Evolutionary conservation across 805 yeast genomes (phyloP).

Genomic region (Yarrowia alimentaria): DNA sequence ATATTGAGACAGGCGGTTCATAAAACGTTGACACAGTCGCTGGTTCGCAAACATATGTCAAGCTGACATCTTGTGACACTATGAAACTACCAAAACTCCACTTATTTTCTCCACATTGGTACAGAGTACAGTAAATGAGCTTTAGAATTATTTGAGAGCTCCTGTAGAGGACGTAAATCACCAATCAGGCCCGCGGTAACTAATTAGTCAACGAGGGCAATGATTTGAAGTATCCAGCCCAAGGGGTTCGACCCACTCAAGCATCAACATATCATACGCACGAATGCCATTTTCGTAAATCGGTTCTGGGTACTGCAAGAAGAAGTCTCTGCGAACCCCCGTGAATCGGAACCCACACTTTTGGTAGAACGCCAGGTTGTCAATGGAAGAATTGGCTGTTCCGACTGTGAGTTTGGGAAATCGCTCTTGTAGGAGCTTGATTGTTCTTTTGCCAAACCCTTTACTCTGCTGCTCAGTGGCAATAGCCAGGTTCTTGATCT

Average conservation of each 20-base stretch:
- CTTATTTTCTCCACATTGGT: too few relatives aligned
- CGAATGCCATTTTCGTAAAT: conserved; percentile 20
- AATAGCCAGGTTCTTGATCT: conserved; percentile 19
- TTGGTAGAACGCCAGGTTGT: conserved; percentile 20
- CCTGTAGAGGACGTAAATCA: too few relatives aligned
- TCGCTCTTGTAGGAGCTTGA: neutral
- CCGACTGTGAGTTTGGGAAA: conserved; percentile 4
- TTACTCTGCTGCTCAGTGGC: conserved; percentile 1
- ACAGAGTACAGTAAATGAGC: too few relatives aligned
- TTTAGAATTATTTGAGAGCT: too few relatives aligned
- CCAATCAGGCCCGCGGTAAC: too few relatives aligned
- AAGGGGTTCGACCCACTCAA: conserved; percentile 10
- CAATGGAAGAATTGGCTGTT: conserved; percentile 19
- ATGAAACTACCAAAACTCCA: too few relatives aligned
- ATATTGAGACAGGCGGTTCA: too few relatives aligned
- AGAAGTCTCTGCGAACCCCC: conserved; percentile 2
- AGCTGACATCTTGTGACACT: too few relatives aligned
- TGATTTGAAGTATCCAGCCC: too few relatives aligned
- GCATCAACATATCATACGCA: conserved; percentile 10
- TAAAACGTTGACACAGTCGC: too few relatives aligned
- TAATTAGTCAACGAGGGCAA: too few relatives aligned
- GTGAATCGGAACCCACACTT: conserved; percentile 19
- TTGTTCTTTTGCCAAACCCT: conserved; percentile 11
- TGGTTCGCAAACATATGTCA: too few relatives aligned
- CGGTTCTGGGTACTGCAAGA: conserved; percentile 13